Conservation (phyloP, 306 rosid species). For the Gillenia trifoliata region DNA sequence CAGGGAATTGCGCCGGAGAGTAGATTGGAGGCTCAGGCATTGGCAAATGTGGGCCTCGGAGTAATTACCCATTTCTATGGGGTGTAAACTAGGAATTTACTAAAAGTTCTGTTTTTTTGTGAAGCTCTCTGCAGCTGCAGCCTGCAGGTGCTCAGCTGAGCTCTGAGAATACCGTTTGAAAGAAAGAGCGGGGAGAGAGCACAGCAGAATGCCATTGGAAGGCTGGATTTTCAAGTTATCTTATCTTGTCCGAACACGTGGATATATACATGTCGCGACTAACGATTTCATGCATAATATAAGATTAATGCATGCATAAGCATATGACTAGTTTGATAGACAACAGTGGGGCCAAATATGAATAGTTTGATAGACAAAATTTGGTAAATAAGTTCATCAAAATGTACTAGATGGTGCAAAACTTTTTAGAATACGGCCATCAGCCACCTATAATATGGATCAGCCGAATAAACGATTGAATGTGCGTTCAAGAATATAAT, state of each 20-base stretch:
- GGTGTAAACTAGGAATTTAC: neutral
- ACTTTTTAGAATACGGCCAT: too few relatives aligned
- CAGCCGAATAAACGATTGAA: too few relatives aligned
- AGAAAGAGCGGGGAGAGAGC: neutral
- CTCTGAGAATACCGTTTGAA: neutral
- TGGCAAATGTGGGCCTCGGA: slow-evolving; percentile 65
- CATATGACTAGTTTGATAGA: too few relatives aligned
- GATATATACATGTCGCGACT: neutral
- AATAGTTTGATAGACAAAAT: too few relatives aligned
- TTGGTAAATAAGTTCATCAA: too few relatives aligned
- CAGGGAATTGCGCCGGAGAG: slow-evolving; percentile 29
- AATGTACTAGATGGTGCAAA: too few relatives aligned
- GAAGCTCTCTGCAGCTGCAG: neutral
- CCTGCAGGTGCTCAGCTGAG: neutral
- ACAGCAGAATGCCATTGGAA: neutral
- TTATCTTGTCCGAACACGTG: neutral
- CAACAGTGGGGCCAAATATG: too few relatives aligned
- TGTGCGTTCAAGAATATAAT: too few relatives aligned
- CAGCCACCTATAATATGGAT: too few relatives aligned
- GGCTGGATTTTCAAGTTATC: neutral
- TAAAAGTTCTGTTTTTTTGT: neutral
- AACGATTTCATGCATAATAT: neutral
- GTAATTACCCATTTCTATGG: slow-evolving; percentile 35
- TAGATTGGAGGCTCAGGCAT: slow-evolving; percentile 52
- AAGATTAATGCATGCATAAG: too few relatives aligned